phyloP scores from a whole-genome alignment of 805 yeast species.

The Wickerhamiella australiensis region DNA sequence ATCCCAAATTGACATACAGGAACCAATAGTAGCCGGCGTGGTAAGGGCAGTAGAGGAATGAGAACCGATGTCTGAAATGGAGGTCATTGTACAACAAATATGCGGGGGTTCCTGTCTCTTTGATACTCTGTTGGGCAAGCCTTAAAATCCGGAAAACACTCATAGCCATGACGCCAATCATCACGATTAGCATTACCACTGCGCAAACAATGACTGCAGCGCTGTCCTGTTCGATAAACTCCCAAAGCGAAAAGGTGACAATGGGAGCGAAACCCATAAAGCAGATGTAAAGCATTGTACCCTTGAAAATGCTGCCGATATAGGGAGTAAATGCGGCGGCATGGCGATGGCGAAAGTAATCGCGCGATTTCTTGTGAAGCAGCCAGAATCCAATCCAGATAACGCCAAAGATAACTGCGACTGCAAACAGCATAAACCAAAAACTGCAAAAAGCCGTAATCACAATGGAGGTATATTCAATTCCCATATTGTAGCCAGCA shows the following conservation, averaged over 20 bases:
- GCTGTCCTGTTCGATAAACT: slow-evolving; percentile 68
- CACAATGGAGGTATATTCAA: slow-evolving; percentile 75
- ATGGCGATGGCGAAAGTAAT: slow-evolving; percentile 10
- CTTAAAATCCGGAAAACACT: slow-evolving; percentile 50
- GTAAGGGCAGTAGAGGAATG: slow-evolving; percentile 83
- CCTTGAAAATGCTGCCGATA: slow-evolving; percentile 68
- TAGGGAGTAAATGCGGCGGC: slow-evolving; percentile 35
- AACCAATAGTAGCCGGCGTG: slow-evolving; percentile 75
- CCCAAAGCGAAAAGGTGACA: slow-evolving; percentile 72
- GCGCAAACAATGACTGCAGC: slow-evolving; percentile 82
- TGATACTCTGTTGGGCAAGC: slow-evolving; percentile 52
- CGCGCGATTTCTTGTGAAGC: slow-evolving; percentile 5
- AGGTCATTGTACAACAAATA: slow-evolving; percentile 75
- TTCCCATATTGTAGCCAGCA: slow-evolving; percentile 60
- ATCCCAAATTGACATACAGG: slow-evolving; percentile 50
- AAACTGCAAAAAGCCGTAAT: slow-evolving; percentile 82
- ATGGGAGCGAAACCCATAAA: slow-evolving; percentile 80
- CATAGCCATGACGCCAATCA: slow-evolving; percentile 50
- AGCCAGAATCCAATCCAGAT: slow-evolving; percentile 37
- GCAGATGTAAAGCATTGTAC: slow-evolving; percentile 64
- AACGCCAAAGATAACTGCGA: slow-evolving; percentile 47
- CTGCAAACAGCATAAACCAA: slow-evolving; percentile 59
- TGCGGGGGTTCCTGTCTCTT: slow-evolving; percentile 64
- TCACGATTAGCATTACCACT: slow-evolving; percentile 51
- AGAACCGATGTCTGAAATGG: slow-evolving; percentile 60